Base-by-base conservation (phyloP, 768 basidiomycete species). In the Lentinula edodes region DNA sequence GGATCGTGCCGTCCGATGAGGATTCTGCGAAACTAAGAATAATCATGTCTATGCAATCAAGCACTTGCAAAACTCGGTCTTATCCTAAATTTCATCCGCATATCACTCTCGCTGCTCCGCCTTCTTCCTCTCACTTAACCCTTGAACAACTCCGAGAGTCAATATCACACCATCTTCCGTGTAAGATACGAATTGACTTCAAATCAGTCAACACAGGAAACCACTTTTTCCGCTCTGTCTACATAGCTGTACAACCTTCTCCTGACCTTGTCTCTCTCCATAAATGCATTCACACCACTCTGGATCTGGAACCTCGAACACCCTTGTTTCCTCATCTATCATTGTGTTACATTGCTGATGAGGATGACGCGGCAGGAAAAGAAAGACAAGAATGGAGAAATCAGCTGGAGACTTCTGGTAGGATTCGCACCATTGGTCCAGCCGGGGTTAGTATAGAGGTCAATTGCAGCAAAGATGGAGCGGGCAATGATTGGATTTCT, bases 281-380 rank as follows among this genome's bases (percentile, higher is more conserved):
- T 64, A 70, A 65, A 35, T 66, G 76, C 35, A 73, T 91, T 34
- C 76, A 82, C 59, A 66, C 67, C 5, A 65, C 67, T 23, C 69
- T 79, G 23, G 69, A 70, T 5, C 61, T 80, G 7, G 73, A 79
- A 23, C 77, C 81, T 1, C 66, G 67, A 3, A 84, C 88, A 0
- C 87, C 88, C 0, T 71, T 75, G 39, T 88, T 83, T 63, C 87
- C 90, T 6, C 91, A 93, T 70, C 63, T 91, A 64, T 92, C 91
- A 39, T 66, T 93, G 62, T 86, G 82, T 67, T 93, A 93, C 68
- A 85, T 91, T 62, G 77, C 76, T 32, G 84, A 91, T 61, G 76
- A 78, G n/a, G 89, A 91, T 63, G 79, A 79, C 3, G 76, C 74
- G 13, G 62, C 67, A 10, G 78, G 72, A 6, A 12, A 39, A 41